Conservation (phyloP, 179 eudicot genomes). For the Drosera spatulata region DNA sequence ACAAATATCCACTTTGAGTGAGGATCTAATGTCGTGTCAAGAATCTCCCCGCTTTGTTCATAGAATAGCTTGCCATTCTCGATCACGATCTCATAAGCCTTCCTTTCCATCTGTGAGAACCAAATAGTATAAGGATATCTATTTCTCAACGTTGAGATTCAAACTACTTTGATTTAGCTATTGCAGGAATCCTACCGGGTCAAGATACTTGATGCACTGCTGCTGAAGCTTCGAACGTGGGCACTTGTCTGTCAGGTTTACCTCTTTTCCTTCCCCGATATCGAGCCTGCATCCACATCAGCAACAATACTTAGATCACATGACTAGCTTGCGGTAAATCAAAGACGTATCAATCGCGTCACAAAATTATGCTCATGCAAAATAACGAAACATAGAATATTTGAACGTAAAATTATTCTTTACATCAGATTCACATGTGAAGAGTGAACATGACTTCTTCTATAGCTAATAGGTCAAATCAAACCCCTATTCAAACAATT, state of each 20-base stretch:
- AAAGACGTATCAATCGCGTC: too few species aligned
- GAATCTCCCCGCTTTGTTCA: constrained; percentile 51
- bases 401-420: too few species aligned
- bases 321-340: too few species aligned
- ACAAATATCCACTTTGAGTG: constrained; percentile 89
- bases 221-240: constrained; percentile 72
- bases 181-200: too few species aligned
- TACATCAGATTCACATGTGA: too few species aligned
- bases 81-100: constrained; percentile 64
- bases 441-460: too few species aligned
- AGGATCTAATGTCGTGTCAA: constrained; percentile 50
- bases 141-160: too few species aligned
- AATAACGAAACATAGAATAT: too few species aligned
- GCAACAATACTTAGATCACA: not conserved
- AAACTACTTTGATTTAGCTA: too few species aligned
- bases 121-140: not conserved
- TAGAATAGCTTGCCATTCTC: constrained; percentile 57
- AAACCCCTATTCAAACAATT: too few species aligned
- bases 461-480: too few species aligned
- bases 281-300: constrained; percentile 50
- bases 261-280: constrained; percentile 89
- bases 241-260: constrained; percentile 60
- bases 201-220: constrained; percentile 53
- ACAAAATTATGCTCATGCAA: too few species aligned
- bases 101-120: constrained; percentile 61